A percentile compares a stretch with the other conserved stretches of the same genome.
Evolutionary conservation across 1,284 basidiomycete species (phyloP).

Genomic region (Tetrapyrgos nigripes): DNA sequence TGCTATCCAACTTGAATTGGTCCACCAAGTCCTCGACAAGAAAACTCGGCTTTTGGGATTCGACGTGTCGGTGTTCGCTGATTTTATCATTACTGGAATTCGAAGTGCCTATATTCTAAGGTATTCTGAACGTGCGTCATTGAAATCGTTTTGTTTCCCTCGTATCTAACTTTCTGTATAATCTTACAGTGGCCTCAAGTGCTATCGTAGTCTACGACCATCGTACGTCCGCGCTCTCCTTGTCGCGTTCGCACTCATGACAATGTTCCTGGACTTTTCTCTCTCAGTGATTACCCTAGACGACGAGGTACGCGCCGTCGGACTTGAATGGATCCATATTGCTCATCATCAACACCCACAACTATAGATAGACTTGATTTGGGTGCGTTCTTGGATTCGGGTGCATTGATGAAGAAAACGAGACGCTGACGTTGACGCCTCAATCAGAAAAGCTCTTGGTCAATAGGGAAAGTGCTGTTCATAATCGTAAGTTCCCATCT

Average conservation of each 20-base stretch:
- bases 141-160: constrained; percentile 39
- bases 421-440: too few relatives aligned
- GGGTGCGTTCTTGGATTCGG: constrained; percentile 43
- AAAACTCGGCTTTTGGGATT: too few relatives aligned
- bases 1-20: too few relatives aligned
- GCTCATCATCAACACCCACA: background rate
- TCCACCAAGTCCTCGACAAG: too few relatives aligned
- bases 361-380: constrained; percentile 55
- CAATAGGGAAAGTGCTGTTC: constrained; percentile 56
- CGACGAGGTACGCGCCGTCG: constrained; percentile 48
- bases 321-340: too few relatives aligned
- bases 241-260: background rate
- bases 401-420: constrained; percentile 1
- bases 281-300: constrained; percentile 55
- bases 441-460: constrained; percentile 53
- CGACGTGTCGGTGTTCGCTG: background rate
- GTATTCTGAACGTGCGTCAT: constrained; percentile 46
- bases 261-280: background rate
- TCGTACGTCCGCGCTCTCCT: constrained; percentile 43
- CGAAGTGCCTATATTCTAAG: constrained; percentile 41
- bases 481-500: constrained; percentile 48
- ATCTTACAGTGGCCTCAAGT: constrained; percentile 49
- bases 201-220: constrained; percentile 60
- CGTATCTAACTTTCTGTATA: background rate
- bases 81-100: background rate